Conservation (phyloP, 192 early-diverging fungal species). For the Cladochytrium replicatum region DNA sequence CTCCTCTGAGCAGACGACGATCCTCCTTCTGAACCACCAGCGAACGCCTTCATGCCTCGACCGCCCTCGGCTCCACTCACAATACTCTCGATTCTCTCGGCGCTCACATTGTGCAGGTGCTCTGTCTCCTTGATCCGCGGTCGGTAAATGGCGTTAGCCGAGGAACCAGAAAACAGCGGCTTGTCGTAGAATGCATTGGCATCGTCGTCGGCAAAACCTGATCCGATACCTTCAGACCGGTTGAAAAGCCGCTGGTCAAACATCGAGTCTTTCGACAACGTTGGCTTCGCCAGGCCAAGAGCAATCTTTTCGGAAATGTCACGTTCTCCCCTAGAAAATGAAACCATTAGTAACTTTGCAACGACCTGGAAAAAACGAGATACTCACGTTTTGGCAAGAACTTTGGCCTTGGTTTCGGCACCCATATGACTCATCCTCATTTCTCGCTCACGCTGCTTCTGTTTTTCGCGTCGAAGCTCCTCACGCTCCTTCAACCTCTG, state of each 20-base stretch:
- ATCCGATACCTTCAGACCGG: slow-evolving; percentile 72
- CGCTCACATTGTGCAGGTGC: too few species aligned
- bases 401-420: slow-evolving; percentile 71
- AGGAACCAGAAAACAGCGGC: slow-evolving; percentile 69
- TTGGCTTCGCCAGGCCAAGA: slow-evolving; percentile 88
- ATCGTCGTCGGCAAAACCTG: slow-evolving; percentile 87
- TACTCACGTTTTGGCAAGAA: slow-evolving; percentile 38
- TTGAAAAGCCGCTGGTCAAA: slow-evolving; percentile 94
- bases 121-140: too few species aligned
- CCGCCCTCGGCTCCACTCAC: too few species aligned
- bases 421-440: slow-evolving; percentile 82
- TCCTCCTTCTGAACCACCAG: too few species aligned
- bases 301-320: slow-evolving; percentile 99
- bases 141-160: slow-evolving; percentile 65
- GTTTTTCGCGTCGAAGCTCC: slow-evolving; percentile 69
- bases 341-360: neutral
- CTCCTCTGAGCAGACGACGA: too few species aligned
- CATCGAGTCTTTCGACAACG: slow-evolving; percentile 78
- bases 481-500: slow-evolving; percentile 70
- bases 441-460: slow-evolving; percentile 79
- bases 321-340: slow-evolving; percentile 50
- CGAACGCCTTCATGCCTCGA: too few species aligned
- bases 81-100: too few species aligned
- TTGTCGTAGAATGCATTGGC: slow-evolving; percentile 93
- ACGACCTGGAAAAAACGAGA: slow-evolving; percentile 14